phyloP scores from a whole-genome alignment of 169 alveolate species.

The Cyclospora cayetanensis region DNA sequence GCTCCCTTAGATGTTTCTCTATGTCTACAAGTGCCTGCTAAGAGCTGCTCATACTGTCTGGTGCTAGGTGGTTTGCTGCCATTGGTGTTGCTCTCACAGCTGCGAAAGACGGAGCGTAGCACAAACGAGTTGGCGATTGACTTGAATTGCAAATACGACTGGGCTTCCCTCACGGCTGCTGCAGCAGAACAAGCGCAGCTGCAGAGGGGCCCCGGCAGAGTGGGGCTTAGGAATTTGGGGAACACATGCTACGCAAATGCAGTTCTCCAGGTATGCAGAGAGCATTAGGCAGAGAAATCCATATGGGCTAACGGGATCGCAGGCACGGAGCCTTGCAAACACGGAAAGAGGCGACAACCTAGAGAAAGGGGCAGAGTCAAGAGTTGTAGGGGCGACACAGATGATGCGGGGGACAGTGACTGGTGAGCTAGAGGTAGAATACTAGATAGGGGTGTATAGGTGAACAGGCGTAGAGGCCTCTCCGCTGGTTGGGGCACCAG shows the following conservation, averaged over 20 bases:
- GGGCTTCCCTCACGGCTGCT: constrained; percentile 78
- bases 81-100: constrained; percentile 12
- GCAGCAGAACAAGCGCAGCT: constrained; percentile 73
- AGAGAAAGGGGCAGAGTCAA: not conserved
- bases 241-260: constrained; percentile 88
- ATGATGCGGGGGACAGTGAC: no score
- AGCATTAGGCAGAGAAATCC: no score
- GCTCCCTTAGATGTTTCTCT: no score
- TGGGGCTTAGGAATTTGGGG: constrained; percentile 83
- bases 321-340: no score
- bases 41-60: no score
- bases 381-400: not conserved
- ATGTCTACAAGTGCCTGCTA: no score
- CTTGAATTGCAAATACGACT: constrained; percentile 83
- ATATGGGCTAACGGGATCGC: no score
- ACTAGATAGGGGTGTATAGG: no score
- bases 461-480: no score
- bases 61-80: not conserved
- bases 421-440: no score
- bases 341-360: not conserved
- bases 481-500: no score
- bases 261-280: constrained; percentile 80
- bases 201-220: constrained; percentile 64
- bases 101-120: constrained; percentile 87
- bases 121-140: constrained; percentile 87